Evolutionary conservation across 2,329 filamentous ascomycete genomes (phyloP).

Genomic region (Apiospora pterosperma): DNA sequence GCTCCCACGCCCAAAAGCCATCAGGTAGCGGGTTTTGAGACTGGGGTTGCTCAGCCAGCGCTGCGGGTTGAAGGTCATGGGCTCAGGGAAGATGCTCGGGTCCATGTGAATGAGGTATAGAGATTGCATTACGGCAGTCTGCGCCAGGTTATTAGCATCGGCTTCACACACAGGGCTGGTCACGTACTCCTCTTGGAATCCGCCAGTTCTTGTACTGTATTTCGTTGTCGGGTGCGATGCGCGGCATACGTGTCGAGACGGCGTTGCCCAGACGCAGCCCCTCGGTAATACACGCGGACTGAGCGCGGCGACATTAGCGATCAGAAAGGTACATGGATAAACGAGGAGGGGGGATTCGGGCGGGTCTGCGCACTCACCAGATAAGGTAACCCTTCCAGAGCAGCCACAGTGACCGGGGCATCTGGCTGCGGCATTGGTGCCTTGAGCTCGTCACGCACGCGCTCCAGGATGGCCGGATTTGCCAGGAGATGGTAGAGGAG

Average conservation of each 20-base stretch:
- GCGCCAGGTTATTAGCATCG: background rate
- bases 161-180: background rate
- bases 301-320: too few species aligned
- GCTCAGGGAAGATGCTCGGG: background rate
- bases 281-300: background rate
- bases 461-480: background rate
- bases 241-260: conserved; percentile 24
- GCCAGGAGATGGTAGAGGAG: background rate
- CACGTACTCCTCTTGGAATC: background rate
- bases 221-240: conserved; percentile 20
- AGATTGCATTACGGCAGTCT: background rate
- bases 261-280: conserved; percentile 18
- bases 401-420: background rate
- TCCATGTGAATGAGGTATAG: background rate
- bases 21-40: background rate
- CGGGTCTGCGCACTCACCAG: background rate
- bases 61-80: background rate
- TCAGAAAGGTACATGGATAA: too few species aligned
- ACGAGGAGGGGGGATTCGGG: too few species aligned
- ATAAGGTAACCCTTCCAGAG: background rate
- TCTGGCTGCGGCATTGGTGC: background rate
- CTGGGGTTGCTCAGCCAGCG: conserved; percentile 3
- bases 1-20: background rate
- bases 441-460: background rate
- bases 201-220: background rate